Base-by-base conservation (phyloP, 2,329 filamentous ascomycete species). In the Alternaria sp. region DNA sequence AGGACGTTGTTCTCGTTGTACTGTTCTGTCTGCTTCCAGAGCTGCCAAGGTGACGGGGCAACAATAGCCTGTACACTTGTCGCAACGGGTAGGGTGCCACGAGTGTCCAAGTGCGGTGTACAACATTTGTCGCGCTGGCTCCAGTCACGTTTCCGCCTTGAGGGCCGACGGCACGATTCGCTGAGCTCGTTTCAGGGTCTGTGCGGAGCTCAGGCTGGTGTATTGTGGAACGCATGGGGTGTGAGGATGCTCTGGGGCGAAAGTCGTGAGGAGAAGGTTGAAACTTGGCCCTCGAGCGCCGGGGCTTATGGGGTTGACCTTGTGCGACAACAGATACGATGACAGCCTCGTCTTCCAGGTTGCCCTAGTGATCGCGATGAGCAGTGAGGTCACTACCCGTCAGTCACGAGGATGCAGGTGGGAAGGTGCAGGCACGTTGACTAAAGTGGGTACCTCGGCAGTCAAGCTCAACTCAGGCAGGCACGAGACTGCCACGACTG, bases 171-270 rank as follows among this genome's bases (percentile, higher is more conserved):
- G 47, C 28, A 54, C 65, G 55, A 71, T 68, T 68, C 58, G 69
- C 61, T 56, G 64, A 44, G 56, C 62, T 36, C 59, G 69, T 67
- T 75, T 69, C 66, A 68, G 51, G 32, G 65, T 53, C 68, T 54
- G 61, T 64, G 62, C 61, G 32, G 32, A 20, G 18, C 51, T 55
- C 44, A 59, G 57, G 57, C 57, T 41, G 30, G 39, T 22, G 51
- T 52, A 38, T 65, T 54, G 59, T 68, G 66, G 55, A 68, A 69
- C 65, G 48, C 39, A 28, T 62, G 58, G 63, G 57, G 65, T 65
- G 54, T 63, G 70, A 64, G 62, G 59, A 57, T 42, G 51, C 24
- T 55, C 30, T 42, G 26, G 38, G 36, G 49, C 32, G 49, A 54
- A 38, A 22, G 20, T 5, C 16, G 38, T 41, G 38, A 41, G 18